phyloP scores from a whole-genome alignment of 805 yeast genomes.

The Metschnikowia corniflorae region DNA sequence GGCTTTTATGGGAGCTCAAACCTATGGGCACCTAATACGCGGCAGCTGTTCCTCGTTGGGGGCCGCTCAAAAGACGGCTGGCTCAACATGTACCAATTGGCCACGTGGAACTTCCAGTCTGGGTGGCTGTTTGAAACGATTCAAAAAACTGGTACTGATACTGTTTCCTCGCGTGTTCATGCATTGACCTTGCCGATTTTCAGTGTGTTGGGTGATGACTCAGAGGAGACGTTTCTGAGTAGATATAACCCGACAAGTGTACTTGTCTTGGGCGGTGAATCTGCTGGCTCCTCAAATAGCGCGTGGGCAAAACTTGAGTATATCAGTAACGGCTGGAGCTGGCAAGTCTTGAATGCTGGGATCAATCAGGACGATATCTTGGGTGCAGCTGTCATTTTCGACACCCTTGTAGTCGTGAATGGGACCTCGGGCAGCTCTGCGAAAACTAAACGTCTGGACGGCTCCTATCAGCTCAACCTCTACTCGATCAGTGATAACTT shows the following conservation, averaged over 20 bases:
- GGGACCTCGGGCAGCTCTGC: conserved; percentile 6
- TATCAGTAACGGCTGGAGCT: conserved; percentile 30
- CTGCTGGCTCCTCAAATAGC: conserved; percentile 39
- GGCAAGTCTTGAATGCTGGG: conserved; percentile 29
- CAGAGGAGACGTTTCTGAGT: conserved; percentile 26
- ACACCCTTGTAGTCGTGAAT: conserved; percentile 45
- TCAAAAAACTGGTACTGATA: conserved; percentile 11
- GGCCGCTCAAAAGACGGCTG: conserved; percentile 63
- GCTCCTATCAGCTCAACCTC: conserved; percentile 34
- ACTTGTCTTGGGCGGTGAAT: conserved; percentile 60
- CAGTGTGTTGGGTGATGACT: conserved; percentile 21
- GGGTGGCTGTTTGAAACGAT: conserved; percentile 59
- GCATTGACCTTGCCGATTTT: conserved; percentile 58
- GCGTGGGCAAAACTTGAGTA: conserved; percentile 37
- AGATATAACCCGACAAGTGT: conserved; percentile 38
- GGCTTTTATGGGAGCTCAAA: conserved; percentile 52
- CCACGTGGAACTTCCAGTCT: conserved; percentile 63
- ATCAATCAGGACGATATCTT: conserved; percentile 25
- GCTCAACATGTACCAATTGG: conserved; percentile 70
- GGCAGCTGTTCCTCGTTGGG: conserved; percentile 55
- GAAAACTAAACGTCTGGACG: conserved; percentile 1
- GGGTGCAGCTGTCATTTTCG: conserved; percentile 53
- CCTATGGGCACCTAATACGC: conserved; percentile 42
- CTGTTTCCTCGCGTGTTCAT: conserved; percentile 50
- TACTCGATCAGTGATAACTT: conserved; percentile 38